Evolutionary conservation across 805 yeast genomes (phyloP).

Genomic region (Pichia manshurica): DNA sequence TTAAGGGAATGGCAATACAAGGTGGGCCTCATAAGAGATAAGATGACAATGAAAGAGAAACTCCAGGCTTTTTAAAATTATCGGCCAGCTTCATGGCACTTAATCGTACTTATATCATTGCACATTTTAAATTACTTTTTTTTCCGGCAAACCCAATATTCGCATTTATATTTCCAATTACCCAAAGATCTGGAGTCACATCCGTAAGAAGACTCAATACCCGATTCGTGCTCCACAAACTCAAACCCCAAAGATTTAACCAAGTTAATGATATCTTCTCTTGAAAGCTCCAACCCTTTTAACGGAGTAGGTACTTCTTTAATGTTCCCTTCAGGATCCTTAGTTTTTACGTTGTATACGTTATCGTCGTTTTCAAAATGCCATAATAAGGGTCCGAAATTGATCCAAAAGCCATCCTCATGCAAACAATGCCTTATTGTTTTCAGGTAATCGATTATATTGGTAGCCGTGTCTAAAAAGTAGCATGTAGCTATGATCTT

Average conservation of each 20-base stretch:
- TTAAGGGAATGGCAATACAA: constrained; percentile 21
- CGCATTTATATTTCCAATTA: constrained; percentile 53
- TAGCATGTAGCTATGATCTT: constrained; percentile 50
- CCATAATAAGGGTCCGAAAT: constrained; percentile 68
- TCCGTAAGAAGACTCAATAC: constrained; percentile 47
- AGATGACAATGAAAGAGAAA: constrained; percentile 1
- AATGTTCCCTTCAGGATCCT: constrained; percentile 21
- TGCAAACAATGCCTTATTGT: constrained; percentile 43
- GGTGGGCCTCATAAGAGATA: constrained; percentile 16
- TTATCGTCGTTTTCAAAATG: constrained; percentile 54
- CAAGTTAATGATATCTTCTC: constrained; percentile 48
- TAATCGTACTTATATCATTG: too few species aligned
- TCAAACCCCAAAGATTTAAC: constrained; percentile 46
- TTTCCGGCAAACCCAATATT: constrained; percentile 55
- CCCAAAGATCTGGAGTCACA: constrained; percentile 47
- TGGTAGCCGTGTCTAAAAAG: constrained; percentile 60
- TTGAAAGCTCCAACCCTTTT: constrained; percentile 54
- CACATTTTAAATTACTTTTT: background rate
- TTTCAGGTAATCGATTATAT: constrained; percentile 51
- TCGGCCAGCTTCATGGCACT: too few species aligned
- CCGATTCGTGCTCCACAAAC: constrained; percentile 39
- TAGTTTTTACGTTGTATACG: constrained; percentile 20
- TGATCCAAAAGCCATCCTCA: constrained; percentile 50
- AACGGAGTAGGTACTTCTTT: constrained; percentile 30
- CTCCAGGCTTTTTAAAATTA: constrained; percentile 3